Percentiles rank a stretch among this genome's conserved stretches.
Conservation (phyloP, 2,329 filamentous ascomycete genomes). For the Arthrobotrys megalospora region DNA sequence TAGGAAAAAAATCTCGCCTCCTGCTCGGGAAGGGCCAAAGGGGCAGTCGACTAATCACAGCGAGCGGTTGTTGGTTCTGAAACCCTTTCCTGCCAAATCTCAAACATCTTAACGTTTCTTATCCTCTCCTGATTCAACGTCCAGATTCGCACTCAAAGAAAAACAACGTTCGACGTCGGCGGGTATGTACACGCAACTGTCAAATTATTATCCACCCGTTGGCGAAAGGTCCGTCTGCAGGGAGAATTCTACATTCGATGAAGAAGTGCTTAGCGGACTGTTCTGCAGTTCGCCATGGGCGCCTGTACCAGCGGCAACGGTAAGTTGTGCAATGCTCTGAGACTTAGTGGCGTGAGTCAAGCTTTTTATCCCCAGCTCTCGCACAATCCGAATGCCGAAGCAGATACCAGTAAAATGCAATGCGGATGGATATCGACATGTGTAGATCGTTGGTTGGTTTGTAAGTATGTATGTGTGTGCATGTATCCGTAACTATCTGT, state of each 20-base stretch:
- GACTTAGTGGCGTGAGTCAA: conserved; percentile 37
- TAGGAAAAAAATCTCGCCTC: conserved; percentile 21
- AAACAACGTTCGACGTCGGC: conserved; percentile 24
- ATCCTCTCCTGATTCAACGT: conserved; percentile 54
- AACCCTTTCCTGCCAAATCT: conserved; percentile 45
- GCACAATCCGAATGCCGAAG: background rate
- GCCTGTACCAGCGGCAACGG: conserved; percentile 33
- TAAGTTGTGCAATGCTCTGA: conserved; percentile 19
- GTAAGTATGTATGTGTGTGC: background rate
- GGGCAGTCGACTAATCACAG: conserved; percentile 51
- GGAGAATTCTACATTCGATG: conserved; percentile 17
- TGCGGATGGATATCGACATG: conserved; percentile 18
- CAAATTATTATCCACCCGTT: conserved; percentile 23
- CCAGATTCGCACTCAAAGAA: conserved; percentile 15
- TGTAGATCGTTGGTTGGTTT: conserved; percentile 2
- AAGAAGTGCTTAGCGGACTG: conserved; percentile 10
- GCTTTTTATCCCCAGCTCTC: conserved; percentile 12
- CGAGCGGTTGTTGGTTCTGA: conserved; percentile 45
- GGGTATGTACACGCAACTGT: conserved; percentile 24
- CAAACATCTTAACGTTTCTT: conserved; percentile 53
- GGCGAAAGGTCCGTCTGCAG: conserved; percentile 1
- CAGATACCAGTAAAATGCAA: background rate
- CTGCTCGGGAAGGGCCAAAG: conserved; percentile 33
- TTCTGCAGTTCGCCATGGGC: conserved; percentile 23
- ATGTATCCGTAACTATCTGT: background rate